Base-by-base conservation (phyloP, 805 yeast species). In the Myxozyma monticola region DNA sequence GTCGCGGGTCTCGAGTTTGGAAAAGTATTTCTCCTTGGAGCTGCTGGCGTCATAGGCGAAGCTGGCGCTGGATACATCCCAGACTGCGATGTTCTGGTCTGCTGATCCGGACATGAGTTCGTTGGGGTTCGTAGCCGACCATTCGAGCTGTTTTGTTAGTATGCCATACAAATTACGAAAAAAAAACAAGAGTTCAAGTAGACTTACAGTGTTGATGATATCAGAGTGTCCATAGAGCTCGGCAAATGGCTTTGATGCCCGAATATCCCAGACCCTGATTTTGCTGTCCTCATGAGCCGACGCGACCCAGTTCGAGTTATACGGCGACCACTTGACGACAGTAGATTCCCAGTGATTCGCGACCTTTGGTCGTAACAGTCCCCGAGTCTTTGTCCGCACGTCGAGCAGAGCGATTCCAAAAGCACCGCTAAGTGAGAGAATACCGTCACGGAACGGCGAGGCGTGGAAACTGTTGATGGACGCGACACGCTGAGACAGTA, bases 341-440 rank as follows among this genome's bases (percentile, higher is more conserved):
- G 51, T 69, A 48, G 42, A 74, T 72, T 0, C 83, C 72, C 12
- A 64, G 31, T 30, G 62, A 61, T 48, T 63, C 54, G 47, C 67
- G 65, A 22, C 54, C 60, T 71, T 68, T 2, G 83, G 81, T 26
- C 75, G 70, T 49, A 77, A 71, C 17, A 74, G 71, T 2, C 74
- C 63, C 3, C 76, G 69, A 28, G 70, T 71, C 5, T 74, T 70
- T 3, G 75, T 73, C 57, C 95, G 73, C 56, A 86, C 67, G 66
- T 88, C 96, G 55, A 81, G 75, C 34, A 88, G 67, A 0, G 93
- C 82, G 8, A 88, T 76, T 1, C 96, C 96, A 62, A 81, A 81
- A n/a, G 61, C 50, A 21, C 76, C 74, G 3, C 88, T 88, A 1
- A 84, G 68, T 0, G 88, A 84, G 46, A 83, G 61, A 20, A 83